Percentiles rank a stretch among this genome's conserved stretches.
These are phyloP conservation scores for Dryas integrifolia DNA, from an alignment of 331 rosid genomes.

Conservation along the genomic window DNA sequence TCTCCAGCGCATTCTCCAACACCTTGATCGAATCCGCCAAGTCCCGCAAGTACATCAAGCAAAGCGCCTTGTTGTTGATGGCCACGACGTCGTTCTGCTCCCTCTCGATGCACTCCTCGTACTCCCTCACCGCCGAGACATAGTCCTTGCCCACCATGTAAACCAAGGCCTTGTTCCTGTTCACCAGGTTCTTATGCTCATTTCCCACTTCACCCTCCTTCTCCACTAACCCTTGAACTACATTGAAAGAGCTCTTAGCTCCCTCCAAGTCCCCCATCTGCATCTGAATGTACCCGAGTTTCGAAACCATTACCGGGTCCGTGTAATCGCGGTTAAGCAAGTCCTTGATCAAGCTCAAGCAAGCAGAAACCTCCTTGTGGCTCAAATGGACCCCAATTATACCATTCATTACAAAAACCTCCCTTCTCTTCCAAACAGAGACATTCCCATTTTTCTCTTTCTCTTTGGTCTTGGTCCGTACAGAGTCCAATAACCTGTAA, in stretches of 20 bases:
- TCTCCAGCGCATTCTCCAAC: conserved; percentile 79
- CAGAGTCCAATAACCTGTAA: conserved; percentile 62
- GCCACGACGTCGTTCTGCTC: conserved; percentile 65
- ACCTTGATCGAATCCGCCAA: conserved; percentile 92
- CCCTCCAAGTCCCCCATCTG: conserved; percentile 85
- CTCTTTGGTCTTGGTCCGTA: conserved; percentile 39
- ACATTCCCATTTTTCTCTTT: conserved; percentile 24
- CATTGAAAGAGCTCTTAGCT: conserved; percentile 63
- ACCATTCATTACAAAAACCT: conserved; percentile 60
- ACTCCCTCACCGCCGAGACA: conserved; percentile 91
- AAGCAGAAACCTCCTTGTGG: conserved; percentile 61
- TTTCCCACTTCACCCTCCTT: conserved; percentile 33
- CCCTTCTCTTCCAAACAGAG: conserved; percentile 66
- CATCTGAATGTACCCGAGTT: conserved; percentile 82
- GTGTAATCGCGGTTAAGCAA: conserved; percentile 41
- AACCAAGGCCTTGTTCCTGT: conserved; percentile 74
- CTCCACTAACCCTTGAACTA: conserved; percentile 46
- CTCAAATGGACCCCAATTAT: conserved; percentile 72
- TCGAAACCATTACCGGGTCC: conserved; percentile 63
- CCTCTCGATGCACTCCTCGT: conserved; percentile 87
- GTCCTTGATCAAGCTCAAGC: conserved; percentile 54
- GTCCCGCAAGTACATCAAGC: conserved; percentile 94
- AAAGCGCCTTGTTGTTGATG: conserved; percentile 79
- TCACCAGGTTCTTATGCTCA: conserved; percentile 63
- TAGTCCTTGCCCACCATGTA: conserved; percentile 88